Conservation (phyloP, 768 basidiomycete genomes). For the Filobasidium floriforme region DNA sequence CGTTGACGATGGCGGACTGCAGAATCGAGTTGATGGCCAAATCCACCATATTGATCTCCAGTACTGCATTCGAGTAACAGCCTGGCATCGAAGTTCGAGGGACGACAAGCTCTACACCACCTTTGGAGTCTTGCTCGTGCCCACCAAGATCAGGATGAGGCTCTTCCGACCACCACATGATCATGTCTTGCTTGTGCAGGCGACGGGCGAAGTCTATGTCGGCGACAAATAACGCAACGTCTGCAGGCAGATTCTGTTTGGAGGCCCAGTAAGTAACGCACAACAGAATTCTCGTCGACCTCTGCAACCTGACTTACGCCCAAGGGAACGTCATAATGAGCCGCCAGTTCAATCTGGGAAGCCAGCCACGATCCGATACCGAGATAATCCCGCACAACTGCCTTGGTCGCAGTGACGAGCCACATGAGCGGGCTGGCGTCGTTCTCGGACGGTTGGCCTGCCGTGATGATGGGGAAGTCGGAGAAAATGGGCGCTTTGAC, state of each 20-base stretch:
- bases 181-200: constrained; percentile 74
- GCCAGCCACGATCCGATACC: constrained; percentile 70
- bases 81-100: constrained; percentile 80
- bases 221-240: constrained; percentile 75
- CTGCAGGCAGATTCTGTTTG: constrained; percentile 69
- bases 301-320: constrained; percentile 47
- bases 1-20: constrained; percentile 90
- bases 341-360: constrained; percentile 66
- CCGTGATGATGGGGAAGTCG: constrained; percentile 79
- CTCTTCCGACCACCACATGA: constrained; percentile 93
- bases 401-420: constrained; percentile 71
- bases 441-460: constrained; percentile 55
- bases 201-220: constrained; percentile 88
- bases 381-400: constrained; percentile 78
- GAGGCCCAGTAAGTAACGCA: not conserved
- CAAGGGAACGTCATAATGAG: constrained; percentile 85
- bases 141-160: constrained; percentile 89
- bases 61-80: constrained; percentile 83
- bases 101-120: constrained; percentile 62
- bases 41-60: constrained; percentile 82
- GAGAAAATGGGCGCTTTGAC: constrained; percentile 58
- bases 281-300: not conserved
- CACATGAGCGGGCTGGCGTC: constrained; percentile 74
- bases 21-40: constrained; percentile 88
- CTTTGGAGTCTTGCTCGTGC: constrained; percentile 73